phyloP scores from a whole-genome alignment of 768 basidiomycete genomes.

The Agaricus sinodeliciosus region DNA sequence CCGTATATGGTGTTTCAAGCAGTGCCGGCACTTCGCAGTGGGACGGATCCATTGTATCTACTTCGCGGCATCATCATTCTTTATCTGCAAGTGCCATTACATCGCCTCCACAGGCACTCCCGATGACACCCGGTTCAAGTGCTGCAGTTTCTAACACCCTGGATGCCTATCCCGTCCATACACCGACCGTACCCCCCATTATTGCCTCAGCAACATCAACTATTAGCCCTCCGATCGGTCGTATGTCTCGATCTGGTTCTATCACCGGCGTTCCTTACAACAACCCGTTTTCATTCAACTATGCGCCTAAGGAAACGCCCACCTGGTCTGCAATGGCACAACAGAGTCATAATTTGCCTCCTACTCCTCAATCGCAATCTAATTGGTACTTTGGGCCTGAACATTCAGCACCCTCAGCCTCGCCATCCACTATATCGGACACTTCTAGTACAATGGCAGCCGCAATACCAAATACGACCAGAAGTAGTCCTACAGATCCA shows the following conservation, averaged over 20 bases:
- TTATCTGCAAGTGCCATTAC: slow-evolving; percentile 31
- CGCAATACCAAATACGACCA: slow-evolving; percentile 23
- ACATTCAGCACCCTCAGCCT: slow-evolving; percentile 15
- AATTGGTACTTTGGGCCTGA: slow-evolving; percentile 18
- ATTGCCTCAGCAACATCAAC: slow-evolving; percentile 19
- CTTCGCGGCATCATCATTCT: slow-evolving; percentile 35
- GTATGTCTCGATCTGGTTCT: slow-evolving; percentile 54
- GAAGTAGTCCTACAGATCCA: slow-evolving; percentile 39
- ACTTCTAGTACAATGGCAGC: slow-evolving; percentile 12
- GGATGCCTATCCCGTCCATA: not conserved
- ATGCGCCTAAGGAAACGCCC: slow-evolving; percentile 25
- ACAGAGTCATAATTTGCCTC: slow-evolving; percentile 3
- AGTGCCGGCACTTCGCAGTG: slow-evolving; percentile 25
- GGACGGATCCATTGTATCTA: slow-evolving; percentile 30
- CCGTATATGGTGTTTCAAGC: slow-evolving; percentile 8
- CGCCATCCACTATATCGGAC: slow-evolving; percentile 25
- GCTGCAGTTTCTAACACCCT: not conserved
- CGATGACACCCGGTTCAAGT: not conserved
- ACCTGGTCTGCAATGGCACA: slow-evolving; percentile 17
- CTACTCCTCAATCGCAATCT: slow-evolving; percentile 8
- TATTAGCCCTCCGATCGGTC: slow-evolving; percentile 36
- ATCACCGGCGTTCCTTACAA: slow-evolving; percentile 37
- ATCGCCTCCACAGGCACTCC: slow-evolving; percentile 16
- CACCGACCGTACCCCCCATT: slow-evolving; percentile 12
- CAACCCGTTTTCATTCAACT: slow-evolving; percentile 26